phyloP scores from a whole-genome alignment of 1,284 basidiomycete species.

The Papiliotrema laurentii region DNA sequence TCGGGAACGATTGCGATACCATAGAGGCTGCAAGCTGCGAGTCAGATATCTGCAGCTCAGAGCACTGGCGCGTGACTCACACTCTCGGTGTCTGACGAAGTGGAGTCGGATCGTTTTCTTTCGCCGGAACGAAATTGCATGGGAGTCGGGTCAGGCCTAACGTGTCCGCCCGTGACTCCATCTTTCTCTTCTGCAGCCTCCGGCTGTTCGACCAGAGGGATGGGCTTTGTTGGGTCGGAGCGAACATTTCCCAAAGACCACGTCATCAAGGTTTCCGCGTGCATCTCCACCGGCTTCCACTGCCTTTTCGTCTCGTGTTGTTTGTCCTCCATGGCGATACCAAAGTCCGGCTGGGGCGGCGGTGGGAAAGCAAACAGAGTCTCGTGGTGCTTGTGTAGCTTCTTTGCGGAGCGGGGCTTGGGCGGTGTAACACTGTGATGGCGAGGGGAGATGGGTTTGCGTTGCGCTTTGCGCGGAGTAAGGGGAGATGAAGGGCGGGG shows the following conservation, averaged over 20 bases:
- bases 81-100: slow-evolving; percentile 14
- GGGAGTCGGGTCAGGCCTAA: neutral
- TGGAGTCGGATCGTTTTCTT: neutral
- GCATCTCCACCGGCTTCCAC: slow-evolving; percentile 31
- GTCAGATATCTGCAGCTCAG: too few species aligned
- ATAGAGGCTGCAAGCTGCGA: slow-evolving; percentile 17
- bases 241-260: slow-evolving; percentile 24
- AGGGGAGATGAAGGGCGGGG: neutral
- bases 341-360: slow-evolving; percentile 8
- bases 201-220: neutral
- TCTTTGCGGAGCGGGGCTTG: slow-evolving; percentile 7
- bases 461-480: neutral
- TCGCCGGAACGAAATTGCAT: neutral
- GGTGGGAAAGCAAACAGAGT: slow-evolving; percentile 22
- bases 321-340: neutral
- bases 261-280: slow-evolving; percentile 37
- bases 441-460: slow-evolving; percentile 1
- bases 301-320: slow-evolving; percentile 4
- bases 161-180: too few species aligned
- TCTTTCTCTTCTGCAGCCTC: neutral
- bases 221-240: neutral
- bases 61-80: slow-evolving; percentile 7
- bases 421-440: slow-evolving; percentile 27
- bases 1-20: slow-evolving; percentile 20
- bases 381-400: slow-evolving; percentile 9